Base-by-base conservation (phyloP, 2,329 filamentous ascomycete species). In the Lomentospora prolificans region DNA sequence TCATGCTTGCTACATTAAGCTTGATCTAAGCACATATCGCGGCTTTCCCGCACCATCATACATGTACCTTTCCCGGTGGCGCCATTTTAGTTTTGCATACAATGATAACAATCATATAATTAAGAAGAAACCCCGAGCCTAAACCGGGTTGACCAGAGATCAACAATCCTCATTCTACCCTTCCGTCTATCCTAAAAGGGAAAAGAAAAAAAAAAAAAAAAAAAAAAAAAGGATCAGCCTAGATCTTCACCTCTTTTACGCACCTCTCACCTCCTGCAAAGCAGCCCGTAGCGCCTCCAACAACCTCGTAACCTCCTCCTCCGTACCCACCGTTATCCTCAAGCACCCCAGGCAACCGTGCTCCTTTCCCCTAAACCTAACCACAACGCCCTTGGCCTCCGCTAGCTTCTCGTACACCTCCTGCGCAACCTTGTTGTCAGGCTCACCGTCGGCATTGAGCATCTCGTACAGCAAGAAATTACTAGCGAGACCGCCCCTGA, bases 401-500 rank as follows among this genome's bases (percentile, higher is more conserved):
- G 94, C 94, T 64, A 99, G 76, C 28, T 75, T 77, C 72, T 95
- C 84, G 69, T 99, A 99, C 6, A 92, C 86, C 9, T 81, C 82
- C 64, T 91, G 69, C 14, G 94, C 94, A 1, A 81, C 80, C 51
- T 76, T 75, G 63, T 96, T 99, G 65, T 90, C 87, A 1, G 94
- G 87, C 66, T 84, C 75, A 0, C 89, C 89, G 1, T 79, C 72
- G 19, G 73, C 72, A 65, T 95, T 81, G 30, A 96, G 74, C 65
- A 99, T 88, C 75, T 97, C 89, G 57, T 89, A 91, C 7, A 99
- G 79, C 64, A 99, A 63, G 67, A 97, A 99, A 69, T 99, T 99
- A 60, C 88, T 87, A 57, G 84, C 86, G 1, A 74, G 76, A 2
- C 94, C 94, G 52, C 94, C 94, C 19, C 86, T 77, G 63, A 96